These are phyloP conservation scores for Neonectria sp. DNA, from an alignment of 2,329 filamentous ascomycete genomes.

Conservation along the genomic window DNA sequence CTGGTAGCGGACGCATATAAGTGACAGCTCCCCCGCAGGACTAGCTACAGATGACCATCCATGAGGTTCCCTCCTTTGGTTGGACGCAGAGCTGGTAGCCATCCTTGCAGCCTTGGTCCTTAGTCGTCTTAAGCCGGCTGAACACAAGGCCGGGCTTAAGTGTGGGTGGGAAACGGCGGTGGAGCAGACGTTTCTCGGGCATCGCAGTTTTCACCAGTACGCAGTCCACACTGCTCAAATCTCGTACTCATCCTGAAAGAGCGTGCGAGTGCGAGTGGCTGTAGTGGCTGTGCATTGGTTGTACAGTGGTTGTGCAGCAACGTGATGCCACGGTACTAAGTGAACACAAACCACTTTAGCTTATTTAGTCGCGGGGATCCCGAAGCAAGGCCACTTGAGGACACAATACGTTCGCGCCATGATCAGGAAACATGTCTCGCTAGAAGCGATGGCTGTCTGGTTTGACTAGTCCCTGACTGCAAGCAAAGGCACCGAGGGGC, in stretches of 20 bases:
- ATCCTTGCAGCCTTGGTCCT: neutral
- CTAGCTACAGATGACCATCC: slow-evolving; percentile 3
- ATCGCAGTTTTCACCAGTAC: neutral
- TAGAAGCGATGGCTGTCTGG: neutral
- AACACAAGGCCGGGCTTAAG: neutral
- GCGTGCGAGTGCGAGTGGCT: neutral
- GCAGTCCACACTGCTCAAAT: neutral
- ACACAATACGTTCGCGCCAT: slow-evolving; percentile 5
- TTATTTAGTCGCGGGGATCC: slow-evolving; percentile 8
- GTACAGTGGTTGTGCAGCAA: slow-evolving; percentile 4
- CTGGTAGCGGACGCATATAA: slow-evolving; percentile 23
- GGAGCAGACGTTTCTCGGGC: neutral
- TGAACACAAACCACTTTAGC: slow-evolving; percentile 15
- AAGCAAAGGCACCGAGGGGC: neutral
- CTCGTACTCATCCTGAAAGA: slow-evolving; percentile 4
- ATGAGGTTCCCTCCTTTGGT: slow-evolving; percentile 3
- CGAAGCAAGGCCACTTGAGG: slow-evolving; percentile 12
- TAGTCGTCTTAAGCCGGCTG: neutral
- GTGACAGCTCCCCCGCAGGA: slow-evolving; percentile 45
- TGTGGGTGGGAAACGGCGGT: neutral
- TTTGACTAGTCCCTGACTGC: slow-evolving; percentile 3
- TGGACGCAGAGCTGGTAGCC: neutral
- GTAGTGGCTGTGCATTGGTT: neutral
- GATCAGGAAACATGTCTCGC: slow-evolving; percentile 21
- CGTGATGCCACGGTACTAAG: slow-evolving; percentile 14